Evolutionary conservation across 2,329 filamentous ascomycete genomes (phyloP), one percentile per base, ranked within the genome.

Genomic region (Monilinia fructigena): DNA sequence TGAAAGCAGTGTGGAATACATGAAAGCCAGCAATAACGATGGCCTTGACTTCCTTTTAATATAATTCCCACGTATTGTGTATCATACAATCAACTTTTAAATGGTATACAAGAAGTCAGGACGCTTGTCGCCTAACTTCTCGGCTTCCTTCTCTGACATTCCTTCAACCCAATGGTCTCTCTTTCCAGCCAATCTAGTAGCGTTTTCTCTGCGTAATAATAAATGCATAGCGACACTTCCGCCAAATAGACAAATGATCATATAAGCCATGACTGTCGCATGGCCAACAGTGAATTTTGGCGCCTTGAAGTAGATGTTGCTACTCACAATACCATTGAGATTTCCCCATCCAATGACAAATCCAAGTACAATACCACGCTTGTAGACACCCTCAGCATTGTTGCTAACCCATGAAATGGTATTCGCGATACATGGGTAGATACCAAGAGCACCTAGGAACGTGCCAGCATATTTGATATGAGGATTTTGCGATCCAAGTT

Each of bases 301-400:
- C 12, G 78, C 74, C 73, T 87, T 82, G 73, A 68, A 72, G 55
- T 91, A 96, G 72, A 96, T 91, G 75, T 96, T 96, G 71, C 64
- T 70, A 62, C 67, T 71, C 20, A 72, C 66, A 48, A 73, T 59
- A 54, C 93, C 93, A 75, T 96, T 96, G 55, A 97, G 80, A 75
- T 97, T 96, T 35, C 93, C 93, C 90, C 91, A 96, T 35, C 90
- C 92, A 69, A 97, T 95, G 63, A 96, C 89, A 69, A 96, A 87
- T 0, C 93, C 93, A 2, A 97, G 79, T 0, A 91, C 91, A 23
- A 96, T 89, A 50, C 92, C 93, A 50, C 93, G 86, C 81, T 96
- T 97, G 79, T 96, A 96, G 3, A 94, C 90, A 23, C 93, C 89
- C 78, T 97, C 93, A 40, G 88, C 84, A 70, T 97, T 97, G 79